Evolutionary conservation across 306 rosid genomes (phyloP).

Genomic region (Trifolium subterraneum): DNA sequence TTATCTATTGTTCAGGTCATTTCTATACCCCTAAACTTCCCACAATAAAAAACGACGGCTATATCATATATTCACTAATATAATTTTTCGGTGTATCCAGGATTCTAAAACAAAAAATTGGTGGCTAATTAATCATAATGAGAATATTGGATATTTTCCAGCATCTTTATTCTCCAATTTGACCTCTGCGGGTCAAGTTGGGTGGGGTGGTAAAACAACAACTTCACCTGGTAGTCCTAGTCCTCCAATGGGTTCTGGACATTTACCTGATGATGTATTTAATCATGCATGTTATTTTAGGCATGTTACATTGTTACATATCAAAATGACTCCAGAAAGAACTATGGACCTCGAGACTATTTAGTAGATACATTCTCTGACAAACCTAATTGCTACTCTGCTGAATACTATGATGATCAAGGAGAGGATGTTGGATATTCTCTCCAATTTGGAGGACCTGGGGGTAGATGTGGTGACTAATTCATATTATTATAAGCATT

Average conservation of each 20-base stretch:
- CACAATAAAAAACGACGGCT: background rate
- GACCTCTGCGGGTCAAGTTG: background rate
- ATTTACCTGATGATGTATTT: background rate
- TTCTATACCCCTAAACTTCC: background rate
- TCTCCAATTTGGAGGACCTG: conserved; percentile 5
- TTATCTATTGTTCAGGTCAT: background rate
- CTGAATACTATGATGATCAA: background rate
- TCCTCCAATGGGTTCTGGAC: conserved; percentile 35
- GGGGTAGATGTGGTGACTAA: background rate
- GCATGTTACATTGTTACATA: rapidly evolving
- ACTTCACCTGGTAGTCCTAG: background rate
- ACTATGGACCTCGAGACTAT: rapidly evolving
- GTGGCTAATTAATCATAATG: background rate
- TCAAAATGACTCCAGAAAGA: rapidly evolving
- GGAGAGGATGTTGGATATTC: rapidly evolving
- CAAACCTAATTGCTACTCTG: background rate
- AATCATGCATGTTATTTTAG: background rate
- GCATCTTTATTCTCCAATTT: background rate
- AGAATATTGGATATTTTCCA: conserved; percentile 11
- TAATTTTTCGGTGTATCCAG: background rate
- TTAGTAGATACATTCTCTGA: rapidly evolving
- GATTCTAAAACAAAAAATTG: background rate
- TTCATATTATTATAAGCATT: background rate
- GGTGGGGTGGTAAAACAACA: conserved; percentile 20
- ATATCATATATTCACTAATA: background rate